Percentiles rank a stretch among this genome's conserved stretches.
Conservation (phyloP, 768 basidiomycete species). For the Mycena amicta region DNA sequence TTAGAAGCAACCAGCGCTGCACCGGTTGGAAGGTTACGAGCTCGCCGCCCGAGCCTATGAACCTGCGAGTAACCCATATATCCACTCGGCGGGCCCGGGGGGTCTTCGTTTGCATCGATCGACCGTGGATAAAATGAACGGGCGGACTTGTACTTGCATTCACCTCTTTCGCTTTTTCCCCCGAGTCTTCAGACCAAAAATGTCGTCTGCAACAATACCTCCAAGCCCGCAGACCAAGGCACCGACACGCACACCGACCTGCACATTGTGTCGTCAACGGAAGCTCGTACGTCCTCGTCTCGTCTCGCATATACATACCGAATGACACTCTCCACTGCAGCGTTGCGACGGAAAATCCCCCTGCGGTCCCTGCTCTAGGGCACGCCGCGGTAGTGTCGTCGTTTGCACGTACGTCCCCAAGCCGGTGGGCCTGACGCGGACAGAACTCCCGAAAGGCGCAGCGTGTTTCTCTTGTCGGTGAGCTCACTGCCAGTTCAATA, state of each 20-base stretch:
- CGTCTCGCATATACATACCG: background rate
- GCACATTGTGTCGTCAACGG: background rate
- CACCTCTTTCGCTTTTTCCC: no score
- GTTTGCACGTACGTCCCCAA: background rate
- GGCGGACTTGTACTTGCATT: no score
- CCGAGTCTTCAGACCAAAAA: no score
- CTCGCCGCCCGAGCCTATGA: no score
- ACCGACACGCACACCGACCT: background rate
- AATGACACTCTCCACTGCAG: background rate
- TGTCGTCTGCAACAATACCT: background rate
- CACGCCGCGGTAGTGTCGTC: background rate
- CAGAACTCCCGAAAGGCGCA: background rate
- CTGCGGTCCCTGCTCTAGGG: background rate
- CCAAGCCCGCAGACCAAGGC: background rate
- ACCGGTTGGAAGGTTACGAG: no score
- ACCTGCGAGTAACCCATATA: no score
- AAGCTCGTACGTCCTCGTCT: background rate
- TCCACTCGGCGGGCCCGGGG: no score
- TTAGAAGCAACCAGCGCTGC: no score
- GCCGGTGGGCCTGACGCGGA: background rate
- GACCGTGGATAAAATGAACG: no score
- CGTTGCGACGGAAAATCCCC: background rate
- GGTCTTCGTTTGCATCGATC: no score
- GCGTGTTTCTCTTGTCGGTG: background rate
- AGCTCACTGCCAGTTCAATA: background rate